A percentile compares a stretch with the other conserved stretches of the same genome.
These are phyloP conservation scores for Fusarium graminum DNA, from an alignment of 2,329 filamentous ascomycete species.

Conservation along the genomic window DNA sequence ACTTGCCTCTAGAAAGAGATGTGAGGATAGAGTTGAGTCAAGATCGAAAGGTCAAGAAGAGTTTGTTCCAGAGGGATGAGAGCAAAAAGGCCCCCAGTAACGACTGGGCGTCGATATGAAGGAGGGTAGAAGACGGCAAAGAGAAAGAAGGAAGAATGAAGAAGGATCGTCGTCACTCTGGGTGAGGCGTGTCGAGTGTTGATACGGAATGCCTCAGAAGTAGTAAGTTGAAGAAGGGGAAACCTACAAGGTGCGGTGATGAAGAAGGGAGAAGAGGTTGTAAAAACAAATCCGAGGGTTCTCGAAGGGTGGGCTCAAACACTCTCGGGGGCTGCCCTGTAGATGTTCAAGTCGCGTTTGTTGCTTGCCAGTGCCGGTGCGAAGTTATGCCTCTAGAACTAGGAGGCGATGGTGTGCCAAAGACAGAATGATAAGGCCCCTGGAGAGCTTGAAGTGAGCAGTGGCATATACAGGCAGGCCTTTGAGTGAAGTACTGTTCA, in stretches of 20 bases:
- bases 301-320: background rate
- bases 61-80: background rate
- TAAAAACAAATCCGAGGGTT: background rate
- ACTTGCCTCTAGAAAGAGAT: background rate
- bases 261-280: background rate
- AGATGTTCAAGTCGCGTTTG: background rate
- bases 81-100: background rate
- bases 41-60: slow-evolving; percentile 4
- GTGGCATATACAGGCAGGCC: background rate
- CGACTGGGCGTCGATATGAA: background rate
- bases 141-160: background rate
- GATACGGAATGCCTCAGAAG: background rate
- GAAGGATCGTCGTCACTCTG: background rate
- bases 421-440: background rate
- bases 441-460: background rate
- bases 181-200: background rate
- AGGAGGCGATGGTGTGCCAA: background rate
- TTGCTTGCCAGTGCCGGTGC: slow-evolving; percentile 16
- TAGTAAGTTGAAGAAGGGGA: background rate
- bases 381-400: background rate
- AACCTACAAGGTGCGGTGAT: background rate
- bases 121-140: background rate
- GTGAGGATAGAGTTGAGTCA: background rate
- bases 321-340: slow-evolving; percentile 1
- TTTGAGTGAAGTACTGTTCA: background rate